phyloP scores from a whole-genome alignment of 2,329 filamentous ascomycete species.

The Ceratocystis colombiana region DNA sequence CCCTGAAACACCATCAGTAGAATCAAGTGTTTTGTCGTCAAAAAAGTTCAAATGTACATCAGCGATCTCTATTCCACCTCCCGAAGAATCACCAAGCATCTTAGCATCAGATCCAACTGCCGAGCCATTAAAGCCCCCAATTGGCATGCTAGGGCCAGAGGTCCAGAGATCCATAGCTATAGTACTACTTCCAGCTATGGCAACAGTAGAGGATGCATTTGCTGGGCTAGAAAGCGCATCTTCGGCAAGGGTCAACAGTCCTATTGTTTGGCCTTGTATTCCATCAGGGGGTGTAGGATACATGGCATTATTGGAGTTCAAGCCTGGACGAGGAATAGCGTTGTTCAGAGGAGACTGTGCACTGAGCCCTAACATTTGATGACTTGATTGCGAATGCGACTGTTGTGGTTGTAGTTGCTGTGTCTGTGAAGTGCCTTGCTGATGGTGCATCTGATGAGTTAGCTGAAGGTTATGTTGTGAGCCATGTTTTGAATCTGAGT shows the following conservation, averaged over 20 bases:
- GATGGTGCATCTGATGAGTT: conserved; percentile 6
- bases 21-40: conserved; percentile 41
- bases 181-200: conserved; percentile 14
- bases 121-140: conserved; percentile 38
- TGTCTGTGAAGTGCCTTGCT: background rate
- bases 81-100: background rate
- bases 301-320: conserved; percentile 41
- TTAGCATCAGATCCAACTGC: conserved; percentile 34
- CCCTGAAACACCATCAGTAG: conserved; percentile 11
- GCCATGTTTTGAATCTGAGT: conserved; percentile 2
- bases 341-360: conserved; percentile 41
- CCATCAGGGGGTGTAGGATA: conserved; percentile 65
- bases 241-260: conserved; percentile 36
- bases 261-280: conserved; percentile 38
- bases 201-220: background rate
- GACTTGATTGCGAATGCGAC: background rate
- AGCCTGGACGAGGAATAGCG: conserved; percentile 42
- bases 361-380: conserved; percentile 37
- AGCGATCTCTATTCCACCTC: conserved; percentile 64
- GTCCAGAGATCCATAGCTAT: conserved; percentile 29
- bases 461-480: background rate
- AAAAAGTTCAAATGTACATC: conserved; percentile 81
- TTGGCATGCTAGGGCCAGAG: conserved; percentile 37
- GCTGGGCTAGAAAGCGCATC: conserved; percentile 48
- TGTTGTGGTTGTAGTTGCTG: conserved; percentile 9